Conservation (phyloP, 2,329 filamentous ascomycete species). For the Lojkania enalia region DNA sequence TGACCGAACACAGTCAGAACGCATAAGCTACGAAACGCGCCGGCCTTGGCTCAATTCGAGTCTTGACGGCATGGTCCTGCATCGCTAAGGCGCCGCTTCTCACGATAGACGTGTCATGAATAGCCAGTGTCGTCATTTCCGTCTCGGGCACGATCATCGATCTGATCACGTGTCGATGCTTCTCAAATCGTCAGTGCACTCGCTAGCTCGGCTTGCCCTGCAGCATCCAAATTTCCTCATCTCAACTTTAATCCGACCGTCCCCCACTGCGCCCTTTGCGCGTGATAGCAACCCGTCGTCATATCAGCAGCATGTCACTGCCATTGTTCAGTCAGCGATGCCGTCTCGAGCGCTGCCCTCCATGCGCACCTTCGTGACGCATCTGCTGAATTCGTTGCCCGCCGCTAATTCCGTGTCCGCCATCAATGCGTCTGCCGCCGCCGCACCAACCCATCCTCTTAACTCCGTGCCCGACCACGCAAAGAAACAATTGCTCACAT, state of each 20-base stretch:
- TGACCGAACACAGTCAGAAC: no score
- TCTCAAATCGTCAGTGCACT: background rate
- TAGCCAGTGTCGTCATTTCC: background rate
- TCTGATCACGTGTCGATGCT: constrained; percentile 1
- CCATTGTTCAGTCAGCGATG: constrained; percentile 18
- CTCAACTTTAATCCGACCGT: constrained; percentile 10
- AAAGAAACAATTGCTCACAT: constrained; percentile 66
- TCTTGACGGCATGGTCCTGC: constrained; percentile 6
- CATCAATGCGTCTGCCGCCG: constrained; percentile 15
- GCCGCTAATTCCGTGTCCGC: constrained; percentile 10
- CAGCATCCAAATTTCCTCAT: constrained; percentile 6
- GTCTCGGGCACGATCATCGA: constrained; percentile 1
- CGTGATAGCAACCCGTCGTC: background rate
- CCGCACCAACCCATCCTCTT: constrained; percentile 49
- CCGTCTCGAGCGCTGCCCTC: constrained; percentile 17
- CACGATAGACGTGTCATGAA: constrained; percentile 9
- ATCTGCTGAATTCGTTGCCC: constrained; percentile 34
- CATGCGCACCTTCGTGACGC: constrained; percentile 39
- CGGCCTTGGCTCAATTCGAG: background rate
- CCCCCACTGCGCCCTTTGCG: background rate
- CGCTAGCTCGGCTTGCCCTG: constrained; percentile 9
- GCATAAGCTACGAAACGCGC: no score
- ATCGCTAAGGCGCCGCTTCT: background rate
- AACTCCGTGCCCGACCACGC: constrained; percentile 25
- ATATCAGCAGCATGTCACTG: constrained; percentile 6